Conservation (phyloP, 2,329 filamentous ascomycete genomes). For the Periconia macrospinosa region DNA sequence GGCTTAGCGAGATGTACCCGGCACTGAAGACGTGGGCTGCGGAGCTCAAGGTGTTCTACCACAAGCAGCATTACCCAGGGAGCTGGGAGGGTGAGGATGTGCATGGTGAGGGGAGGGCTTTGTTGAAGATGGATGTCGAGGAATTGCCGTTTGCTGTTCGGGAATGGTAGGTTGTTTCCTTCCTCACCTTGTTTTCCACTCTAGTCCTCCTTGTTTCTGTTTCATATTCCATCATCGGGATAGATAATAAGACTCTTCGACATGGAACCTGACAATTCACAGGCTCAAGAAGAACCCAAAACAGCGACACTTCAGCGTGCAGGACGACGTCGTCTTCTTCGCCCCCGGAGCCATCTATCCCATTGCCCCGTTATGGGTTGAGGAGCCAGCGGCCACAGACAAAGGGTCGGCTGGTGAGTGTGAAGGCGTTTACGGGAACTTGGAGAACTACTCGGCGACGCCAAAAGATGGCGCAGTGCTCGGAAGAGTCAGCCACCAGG, state of each 20-base stretch:
- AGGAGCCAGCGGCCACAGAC: slow-evolving; percentile 39
- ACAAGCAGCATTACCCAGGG: slow-evolving; percentile 50
- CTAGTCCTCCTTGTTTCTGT: neutral
- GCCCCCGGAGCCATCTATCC: slow-evolving; percentile 57
- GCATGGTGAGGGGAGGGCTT: slow-evolving; percentile 54
- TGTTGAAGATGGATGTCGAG: slow-evolving; percentile 52
- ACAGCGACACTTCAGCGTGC: slow-evolving; percentile 44
- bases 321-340: slow-evolving; percentile 53
- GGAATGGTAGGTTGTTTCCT: slow-evolving; percentile 6
- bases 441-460: slow-evolving; percentile 35
- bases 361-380: slow-evolving; percentile 55
- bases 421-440: slow-evolving; percentile 31
- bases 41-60: slow-evolving; percentile 42
- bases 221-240: neutral
- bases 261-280: slow-evolving; percentile 17
- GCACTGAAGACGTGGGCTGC: slow-evolving; percentile 33
- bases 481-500: slow-evolving; percentile 29
- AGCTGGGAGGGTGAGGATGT: slow-evolving; percentile 57
- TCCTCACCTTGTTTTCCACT: neutral
- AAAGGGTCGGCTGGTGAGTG: slow-evolving; percentile 10
- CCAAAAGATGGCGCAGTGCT: slow-evolving; percentile 33
- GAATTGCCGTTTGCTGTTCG: slow-evolving; percentile 49
- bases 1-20: slow-evolving; percentile 35
- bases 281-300: slow-evolving; percentile 53
- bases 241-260: neutral